Percentiles rank a stretch among this genome's conserved stretches.
phyloP scores from a whole-genome alignment of 140 eudicot species.

The Bidens hawaiensis region DNA sequence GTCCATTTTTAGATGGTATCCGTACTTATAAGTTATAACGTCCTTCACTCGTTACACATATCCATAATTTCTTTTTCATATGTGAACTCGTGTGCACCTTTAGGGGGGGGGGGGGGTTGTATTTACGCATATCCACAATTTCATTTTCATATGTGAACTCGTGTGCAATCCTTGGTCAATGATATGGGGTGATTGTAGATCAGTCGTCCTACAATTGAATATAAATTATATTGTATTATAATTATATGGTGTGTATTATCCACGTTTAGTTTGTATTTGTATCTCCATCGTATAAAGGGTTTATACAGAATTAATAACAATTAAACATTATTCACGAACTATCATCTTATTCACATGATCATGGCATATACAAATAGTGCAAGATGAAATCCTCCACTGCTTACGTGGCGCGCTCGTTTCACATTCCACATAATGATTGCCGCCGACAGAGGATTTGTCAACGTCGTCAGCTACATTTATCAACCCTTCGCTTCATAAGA shows the following conservation, averaged over 20 bases:
- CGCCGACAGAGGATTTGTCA: background rate
- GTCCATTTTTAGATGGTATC: background rate
- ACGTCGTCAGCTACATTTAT: background rate
- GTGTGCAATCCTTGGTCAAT: background rate
- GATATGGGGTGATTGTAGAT: background rate
- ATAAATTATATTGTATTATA: no score
- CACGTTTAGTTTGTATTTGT: no score
- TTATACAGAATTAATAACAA: no score
- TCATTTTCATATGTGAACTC: background rate
- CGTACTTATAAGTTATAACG: background rate
- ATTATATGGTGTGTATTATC: no score
- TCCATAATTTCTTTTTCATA: background rate
- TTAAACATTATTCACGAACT: no score
- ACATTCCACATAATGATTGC: no score
- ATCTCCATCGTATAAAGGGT: no score
- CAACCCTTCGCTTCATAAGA: background rate
- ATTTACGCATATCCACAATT: background rate
- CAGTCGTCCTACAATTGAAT: background rate
- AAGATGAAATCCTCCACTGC: background rate
- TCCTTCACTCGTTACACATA: background rate
- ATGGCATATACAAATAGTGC: no score
- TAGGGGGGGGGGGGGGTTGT: background rate
- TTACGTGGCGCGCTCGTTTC: background rate
- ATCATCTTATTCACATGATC: no score
- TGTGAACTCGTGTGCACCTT: background rate